These are phyloP conservation scores for Starmera amethionina DNA, from an alignment of 805 yeast species.

Conservation along the genomic window DNA sequence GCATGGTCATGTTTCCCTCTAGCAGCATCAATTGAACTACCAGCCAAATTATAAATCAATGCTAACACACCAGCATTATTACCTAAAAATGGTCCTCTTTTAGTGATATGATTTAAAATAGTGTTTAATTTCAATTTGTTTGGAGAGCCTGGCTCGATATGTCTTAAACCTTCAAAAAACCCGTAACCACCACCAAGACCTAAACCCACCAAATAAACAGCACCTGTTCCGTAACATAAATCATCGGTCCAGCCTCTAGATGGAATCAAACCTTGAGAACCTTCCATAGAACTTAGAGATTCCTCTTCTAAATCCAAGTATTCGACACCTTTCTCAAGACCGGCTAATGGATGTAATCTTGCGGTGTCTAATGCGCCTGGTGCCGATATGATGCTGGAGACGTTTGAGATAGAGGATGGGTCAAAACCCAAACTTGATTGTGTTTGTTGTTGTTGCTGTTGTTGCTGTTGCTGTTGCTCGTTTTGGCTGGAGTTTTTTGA, in stretches of 20 bases:
- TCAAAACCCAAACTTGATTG: constrained; percentile 42
- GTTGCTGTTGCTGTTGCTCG: constrained; percentile 5
- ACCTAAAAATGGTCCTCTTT: constrained; percentile 93
- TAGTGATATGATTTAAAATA: constrained; percentile 81
- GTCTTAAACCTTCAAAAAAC: constrained; percentile 72
- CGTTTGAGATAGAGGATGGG: constrained; percentile 53
- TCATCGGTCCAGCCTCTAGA: constrained; percentile 98
- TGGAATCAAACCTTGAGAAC: constrained; percentile 84
- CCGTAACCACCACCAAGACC: constrained; percentile 90
- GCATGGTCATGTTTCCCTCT: constrained; percentile 85
- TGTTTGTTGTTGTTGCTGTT: constrained; percentile 10
- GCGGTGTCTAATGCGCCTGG: constrained; percentile 60
- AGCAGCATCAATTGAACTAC: constrained; percentile 64
- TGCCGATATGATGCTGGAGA: constrained; percentile 48
- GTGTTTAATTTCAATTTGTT: constrained; percentile 82
- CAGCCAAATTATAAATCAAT: constrained; percentile 75
- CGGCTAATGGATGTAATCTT: constrained; percentile 85
- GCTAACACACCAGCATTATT: constrained; percentile 94
- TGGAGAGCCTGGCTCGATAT: constrained; percentile 67
- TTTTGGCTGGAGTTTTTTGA: constrained; percentile 7
- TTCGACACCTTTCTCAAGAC: constrained; percentile 82
- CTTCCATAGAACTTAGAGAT: constrained; percentile 63
- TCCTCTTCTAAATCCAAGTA: constrained; percentile 86
- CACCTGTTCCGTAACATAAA: constrained; percentile 95
- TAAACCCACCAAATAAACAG: constrained; percentile 78